Percentiles rank a stretch among this genome's conserved stretches.
These are phyloP conservation scores for Phytophthora cajani DNA, from an alignment of 352 stramenopile species.

Conservation along the genomic window DNA sequence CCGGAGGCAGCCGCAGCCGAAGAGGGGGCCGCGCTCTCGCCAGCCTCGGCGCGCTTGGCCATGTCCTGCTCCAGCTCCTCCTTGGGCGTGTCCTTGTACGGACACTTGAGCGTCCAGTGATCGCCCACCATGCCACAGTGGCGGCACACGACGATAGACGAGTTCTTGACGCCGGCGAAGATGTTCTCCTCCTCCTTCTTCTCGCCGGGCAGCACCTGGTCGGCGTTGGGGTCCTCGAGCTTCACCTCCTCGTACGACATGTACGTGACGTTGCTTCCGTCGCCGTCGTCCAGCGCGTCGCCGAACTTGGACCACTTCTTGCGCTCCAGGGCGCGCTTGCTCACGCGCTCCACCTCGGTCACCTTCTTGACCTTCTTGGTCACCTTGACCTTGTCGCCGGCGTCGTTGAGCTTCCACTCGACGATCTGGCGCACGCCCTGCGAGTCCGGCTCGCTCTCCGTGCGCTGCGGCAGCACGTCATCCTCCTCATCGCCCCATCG, in stretches of 20 bases:
- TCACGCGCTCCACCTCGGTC: conserved; percentile 81
- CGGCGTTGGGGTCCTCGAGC: conserved; percentile 87
- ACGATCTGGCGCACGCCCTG: conserved; percentile 87
- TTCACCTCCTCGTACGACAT: conserved; percentile 81
- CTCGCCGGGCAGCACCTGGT: conserved; percentile 86
- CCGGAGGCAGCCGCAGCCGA: conserved; percentile 18
- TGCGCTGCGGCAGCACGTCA: conserved; percentile 81
- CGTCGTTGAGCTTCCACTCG: conserved; percentile 91
- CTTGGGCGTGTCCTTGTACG: conserved; percentile 89
- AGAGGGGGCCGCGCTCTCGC: conserved; percentile 24
- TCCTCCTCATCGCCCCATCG: conserved; percentile 80
- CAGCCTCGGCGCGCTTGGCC: conserved; percentile 54
- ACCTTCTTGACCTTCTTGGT: conserved; percentile 92
- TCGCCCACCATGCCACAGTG: conserved; percentile 92
- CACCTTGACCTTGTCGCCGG: conserved; percentile 91
- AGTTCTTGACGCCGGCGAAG: conserved; percentile 88
- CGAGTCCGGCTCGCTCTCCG: conserved; percentile 82
- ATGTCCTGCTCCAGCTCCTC: conserved; percentile 82
- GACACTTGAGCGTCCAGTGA: conserved; percentile 92
- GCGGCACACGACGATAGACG: conserved; percentile 89
- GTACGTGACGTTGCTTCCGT: conserved; percentile 90
- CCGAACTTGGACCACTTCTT: conserved; percentile 89
- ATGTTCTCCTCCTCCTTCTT: conserved; percentile 92
- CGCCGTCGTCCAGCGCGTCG: conserved; percentile 65
- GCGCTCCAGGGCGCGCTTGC: conserved; percentile 85